Evolutionary conservation across 2,329 filamentous ascomycete species (phyloP).

Genomic region (Clarireedia hainanense): DNA sequence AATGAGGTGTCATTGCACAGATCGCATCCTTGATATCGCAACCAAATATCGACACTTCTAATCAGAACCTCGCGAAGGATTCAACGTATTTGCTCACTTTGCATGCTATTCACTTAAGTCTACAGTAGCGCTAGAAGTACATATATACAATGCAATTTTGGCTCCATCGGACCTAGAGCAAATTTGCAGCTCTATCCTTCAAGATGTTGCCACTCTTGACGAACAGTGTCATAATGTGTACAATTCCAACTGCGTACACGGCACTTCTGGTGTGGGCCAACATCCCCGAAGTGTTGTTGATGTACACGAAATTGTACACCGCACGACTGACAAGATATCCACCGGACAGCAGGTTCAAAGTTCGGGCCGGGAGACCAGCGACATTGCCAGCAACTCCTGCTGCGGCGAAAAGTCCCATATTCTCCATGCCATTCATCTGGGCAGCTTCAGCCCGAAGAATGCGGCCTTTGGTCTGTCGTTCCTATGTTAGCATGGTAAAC

Average conservation of each 20-base stretch:
- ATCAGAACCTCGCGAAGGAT: too few relatives aligned
- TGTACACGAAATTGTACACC: constrained; percentile 20
- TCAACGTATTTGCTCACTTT: too few relatives aligned
- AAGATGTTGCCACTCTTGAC: constrained; percentile 19
- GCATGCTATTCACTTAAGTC: too few relatives aligned
- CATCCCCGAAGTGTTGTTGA: constrained; percentile 14
- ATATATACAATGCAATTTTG: too few relatives aligned
- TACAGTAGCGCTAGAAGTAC: too few relatives aligned
- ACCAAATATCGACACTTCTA: too few relatives aligned
- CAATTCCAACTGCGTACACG: constrained; percentile 15
- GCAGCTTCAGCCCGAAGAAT: constrained; percentile 33
- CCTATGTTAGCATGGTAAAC: too few relatives aligned
- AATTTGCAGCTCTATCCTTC: constrained; percentile 2
- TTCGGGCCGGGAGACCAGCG: constrained; percentile 23
- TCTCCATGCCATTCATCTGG: constrained; percentile 33
- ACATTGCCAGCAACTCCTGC: constrained; percentile 33
- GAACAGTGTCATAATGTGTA: constrained; percentile 17
- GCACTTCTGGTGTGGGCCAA: constrained; percentile 11
- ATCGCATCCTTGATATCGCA: too few relatives aligned
- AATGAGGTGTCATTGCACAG: too few relatives aligned
- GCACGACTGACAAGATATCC: constrained; percentile 18
- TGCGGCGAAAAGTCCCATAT: constrained; percentile 32
- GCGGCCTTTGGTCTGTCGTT: constrained; percentile 24
- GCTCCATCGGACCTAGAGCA: neutral
- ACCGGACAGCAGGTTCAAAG: constrained; percentile 15